A percentile compares a stretch with the other conserved stretches of the same genome.
These are phyloP conservation scores for Lentinula raphanica DNA, from an alignment of 768 basidiomycete genomes.

Conservation along the genomic window DNA sequence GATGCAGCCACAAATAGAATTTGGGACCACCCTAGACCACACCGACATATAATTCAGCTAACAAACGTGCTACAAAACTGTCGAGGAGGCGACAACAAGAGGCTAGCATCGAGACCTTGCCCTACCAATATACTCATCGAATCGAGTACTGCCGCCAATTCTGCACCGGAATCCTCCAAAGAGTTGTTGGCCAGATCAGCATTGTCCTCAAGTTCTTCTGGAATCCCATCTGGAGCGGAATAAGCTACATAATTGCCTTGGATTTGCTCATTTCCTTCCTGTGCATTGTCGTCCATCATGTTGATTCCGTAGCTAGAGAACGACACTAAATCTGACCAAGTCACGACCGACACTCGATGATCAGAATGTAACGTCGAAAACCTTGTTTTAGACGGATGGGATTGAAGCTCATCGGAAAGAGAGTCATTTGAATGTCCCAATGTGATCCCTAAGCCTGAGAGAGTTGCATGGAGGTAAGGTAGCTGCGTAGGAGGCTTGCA, in stretches of 20 bases:
- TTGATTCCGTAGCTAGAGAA: slow-evolving; percentile 2
- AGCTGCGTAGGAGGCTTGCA: neutral
- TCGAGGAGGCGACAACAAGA: neutral
- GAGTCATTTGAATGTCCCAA: neutral
- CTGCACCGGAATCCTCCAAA: neutral
- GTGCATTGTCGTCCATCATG: neutral
- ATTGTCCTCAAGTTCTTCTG: neutral
- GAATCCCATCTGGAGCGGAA: neutral
- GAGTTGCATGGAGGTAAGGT: neutral
- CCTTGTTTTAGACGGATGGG: neutral
- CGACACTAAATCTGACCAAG: slow-evolving; percentile 7
- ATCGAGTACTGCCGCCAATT: neutral
- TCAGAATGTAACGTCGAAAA: neutral
- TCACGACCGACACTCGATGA: neutral
- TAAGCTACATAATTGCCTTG: neutral
- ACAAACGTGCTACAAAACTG: neutral
- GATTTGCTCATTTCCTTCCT: neutral
- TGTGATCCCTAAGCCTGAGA: neutral
- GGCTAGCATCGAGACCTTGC: neutral
- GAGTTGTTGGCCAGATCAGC: neutral
- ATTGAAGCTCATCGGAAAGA: neutral
- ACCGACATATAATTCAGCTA: no score
- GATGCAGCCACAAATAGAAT: no score
- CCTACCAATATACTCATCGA: slow-evolving; percentile 3
- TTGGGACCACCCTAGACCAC: no score